Evolutionary conservation across 1,284 basidiomycete genomes (phyloP).

Genomic region (Malassezia obtusa): DNA sequence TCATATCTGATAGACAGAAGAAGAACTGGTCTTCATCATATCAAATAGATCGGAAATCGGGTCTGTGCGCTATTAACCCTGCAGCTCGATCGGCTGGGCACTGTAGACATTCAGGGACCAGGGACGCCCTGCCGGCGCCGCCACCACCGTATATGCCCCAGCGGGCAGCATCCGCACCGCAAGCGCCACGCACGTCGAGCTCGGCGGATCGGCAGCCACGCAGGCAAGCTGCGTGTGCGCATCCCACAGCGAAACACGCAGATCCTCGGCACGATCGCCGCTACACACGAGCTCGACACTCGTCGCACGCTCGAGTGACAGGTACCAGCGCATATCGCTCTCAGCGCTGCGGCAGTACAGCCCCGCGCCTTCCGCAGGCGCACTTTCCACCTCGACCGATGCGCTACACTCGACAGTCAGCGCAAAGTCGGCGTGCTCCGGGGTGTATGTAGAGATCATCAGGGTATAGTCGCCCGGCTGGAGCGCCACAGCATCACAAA

Average conservation of each 20-base stretch:
- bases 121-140: background rate
- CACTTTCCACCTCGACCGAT: background rate
- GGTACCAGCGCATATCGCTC: background rate
- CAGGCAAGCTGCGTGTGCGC: background rate
- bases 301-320: background rate
- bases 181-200: background rate
- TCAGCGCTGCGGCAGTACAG: constrained; percentile 4
- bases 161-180: background rate
- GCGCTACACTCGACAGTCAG: constrained; percentile 8
- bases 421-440: background rate
- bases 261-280: background rate
- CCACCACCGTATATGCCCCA: background rate
- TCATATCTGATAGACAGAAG: too few relatives aligned
- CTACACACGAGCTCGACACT: background rate
- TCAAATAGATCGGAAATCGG: background rate
- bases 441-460: background rate
- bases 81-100: background rate
- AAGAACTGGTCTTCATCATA: too few relatives aligned
- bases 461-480: constrained; percentile 12
- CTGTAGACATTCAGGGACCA: background rate
- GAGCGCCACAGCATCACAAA: constrained; percentile 3
- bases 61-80: background rate
- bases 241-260: background rate
- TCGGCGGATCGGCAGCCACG: background rate
- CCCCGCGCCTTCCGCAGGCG: constrained; percentile 10